Percentiles rank a stretch among this genome's conserved stretches.
These are phyloP conservation scores for Boletellus ananiceps DNA, from an alignment of 768 basidiomycete genomes.

Conservation along the genomic window DNA sequence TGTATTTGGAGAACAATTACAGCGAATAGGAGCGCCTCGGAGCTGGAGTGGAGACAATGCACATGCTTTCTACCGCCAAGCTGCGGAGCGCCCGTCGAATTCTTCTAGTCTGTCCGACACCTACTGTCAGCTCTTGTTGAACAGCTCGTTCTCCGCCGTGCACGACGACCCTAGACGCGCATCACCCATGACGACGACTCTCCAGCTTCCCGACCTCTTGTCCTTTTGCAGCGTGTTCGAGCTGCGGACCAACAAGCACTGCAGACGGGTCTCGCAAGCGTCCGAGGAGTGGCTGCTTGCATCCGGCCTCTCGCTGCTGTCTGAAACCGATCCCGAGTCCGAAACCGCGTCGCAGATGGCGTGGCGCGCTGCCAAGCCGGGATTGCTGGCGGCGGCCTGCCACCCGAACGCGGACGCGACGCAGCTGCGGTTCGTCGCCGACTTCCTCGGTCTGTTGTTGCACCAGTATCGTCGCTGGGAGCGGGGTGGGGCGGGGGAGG, in stretches of 20 bases:
- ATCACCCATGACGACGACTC: constrained; percentile 18
- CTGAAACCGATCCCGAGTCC: background rate
- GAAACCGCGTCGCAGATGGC: constrained; percentile 4
- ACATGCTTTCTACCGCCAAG: too few relatives aligned
- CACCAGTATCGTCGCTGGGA: constrained; percentile 33
- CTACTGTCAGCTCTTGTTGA: background rate
- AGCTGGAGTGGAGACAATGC: constrained; percentile 8
- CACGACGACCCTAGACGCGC: background rate
- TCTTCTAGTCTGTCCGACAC: constrained; percentile 6
- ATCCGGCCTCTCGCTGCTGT: constrained; percentile 15
- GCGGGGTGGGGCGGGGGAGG: constrained; percentile 14
- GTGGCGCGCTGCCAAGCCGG: constrained; percentile 35
- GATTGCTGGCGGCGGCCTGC: constrained; percentile 54
- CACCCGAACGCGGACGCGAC: constrained; percentile 54
- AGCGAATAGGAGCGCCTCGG: constrained; percentile 17
- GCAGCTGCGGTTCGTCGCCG: constrained; percentile 50
- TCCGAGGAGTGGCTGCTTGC: constrained; percentile 29
- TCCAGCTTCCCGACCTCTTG: constrained; percentile 30
- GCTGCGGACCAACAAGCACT: constrained; percentile 27
- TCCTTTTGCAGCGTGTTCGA: constrained; percentile 25
- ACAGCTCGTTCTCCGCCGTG: background rate
- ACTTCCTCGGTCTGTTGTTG: constrained; percentile 44
- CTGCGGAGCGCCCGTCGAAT: background rate
- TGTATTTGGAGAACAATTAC: too few relatives aligned
- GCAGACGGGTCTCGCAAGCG: constrained; percentile 22